Evolutionary conservation across 2,329 filamentous ascomycete species (phyloP), one percentile per base, ranked within the genome.

Genomic region (Ophiostoma sp.): DNA sequence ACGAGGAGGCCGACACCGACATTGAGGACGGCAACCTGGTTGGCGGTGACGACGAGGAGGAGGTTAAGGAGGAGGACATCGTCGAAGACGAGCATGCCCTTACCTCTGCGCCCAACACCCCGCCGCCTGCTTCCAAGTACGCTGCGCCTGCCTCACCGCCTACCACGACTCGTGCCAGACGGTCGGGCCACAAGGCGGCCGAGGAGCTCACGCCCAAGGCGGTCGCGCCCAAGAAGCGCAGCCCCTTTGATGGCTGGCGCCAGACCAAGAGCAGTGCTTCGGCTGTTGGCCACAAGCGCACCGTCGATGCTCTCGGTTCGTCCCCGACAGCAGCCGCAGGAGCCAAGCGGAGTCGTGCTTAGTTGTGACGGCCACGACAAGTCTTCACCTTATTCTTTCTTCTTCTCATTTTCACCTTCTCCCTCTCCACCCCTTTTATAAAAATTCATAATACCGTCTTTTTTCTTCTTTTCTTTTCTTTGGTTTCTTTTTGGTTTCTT

Each of bases 241-340:
- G 87, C 77, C 89, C 89, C 2, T 93, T 93, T 77, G 90, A 92
- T 77, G 85, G 85, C 52, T 94, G 91, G 91, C 87, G 85, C 75
- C 88, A 90, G 73, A 89, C 88, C 77, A 93, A 93, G 84, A 83
- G 81, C 77, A 79, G 83, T 80, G 68, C 66, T 17, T 52, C 31
- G 22, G 17, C 36, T 42, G 80, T 80, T 74, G 83, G 83, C 74
- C 84, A 79, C 75, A 87, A 85, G 82, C 83, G 83, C 75, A 78
- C 81, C 52, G 84, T 81, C 36, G 83, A 83, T 28, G 72, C 79
- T 25, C 76, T 84, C 36, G 76, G 76, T 66, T 76, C 78, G 63
- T 76, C 77, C 2, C 42, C 72, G 3, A n/a, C 72, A 42, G 77
- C 78, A 33, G 12, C 42, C 2, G 15, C 15, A 4, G 78, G 82